Percentiles rank a stretch among this genome's conserved stretches.
These are phyloP conservation scores for Ephemerocybe angulata DNA, from an alignment of 768 basidiomycete genomes.

Conservation along the genomic window DNA sequence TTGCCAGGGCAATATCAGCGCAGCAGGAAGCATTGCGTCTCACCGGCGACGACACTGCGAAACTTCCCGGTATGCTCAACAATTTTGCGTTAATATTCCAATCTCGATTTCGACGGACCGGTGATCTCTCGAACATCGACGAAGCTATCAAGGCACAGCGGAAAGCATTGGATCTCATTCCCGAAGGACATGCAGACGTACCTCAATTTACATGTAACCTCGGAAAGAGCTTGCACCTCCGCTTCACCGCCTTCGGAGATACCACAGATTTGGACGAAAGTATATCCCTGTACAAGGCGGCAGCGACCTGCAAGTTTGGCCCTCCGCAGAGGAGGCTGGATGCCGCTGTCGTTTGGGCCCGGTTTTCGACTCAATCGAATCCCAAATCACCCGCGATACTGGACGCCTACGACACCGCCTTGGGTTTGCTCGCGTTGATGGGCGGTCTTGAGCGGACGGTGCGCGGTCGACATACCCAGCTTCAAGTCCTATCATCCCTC, in stretches of 20 bases:
- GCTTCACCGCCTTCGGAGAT: too few relatives aligned
- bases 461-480: slow-evolving; percentile 18
- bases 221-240: slow-evolving; percentile 9
- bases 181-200: too few relatives aligned
- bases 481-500: slow-evolving; percentile 1
- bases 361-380: too few relatives aligned
- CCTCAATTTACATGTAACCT: slow-evolving; percentile 13
- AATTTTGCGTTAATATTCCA: slow-evolving; percentile 21
- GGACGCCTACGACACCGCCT: too few relatives aligned
- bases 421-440: too few relatives aligned
- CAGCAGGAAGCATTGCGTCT: slow-evolving; percentile 10
- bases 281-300: too few relatives aligned
- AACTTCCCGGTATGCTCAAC: neutral
- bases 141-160: slow-evolving; percentile 12
- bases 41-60: neutral
- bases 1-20: slow-evolving; percentile 17
- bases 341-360: too few relatives aligned
- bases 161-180: slow-evolving; percentile 9
- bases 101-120: slow-evolving; percentile 20
- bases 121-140: slow-evolving; percentile 24
- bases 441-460: too few relatives aligned
- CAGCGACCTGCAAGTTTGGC: too few relatives aligned
- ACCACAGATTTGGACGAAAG: too few relatives aligned
- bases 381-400: too few relatives aligned
- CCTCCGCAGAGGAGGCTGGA: too few relatives aligned